phyloP scores from a whole-genome alignment of 805 yeast genomes.

The Saccharomyces eubayanus region DNA sequence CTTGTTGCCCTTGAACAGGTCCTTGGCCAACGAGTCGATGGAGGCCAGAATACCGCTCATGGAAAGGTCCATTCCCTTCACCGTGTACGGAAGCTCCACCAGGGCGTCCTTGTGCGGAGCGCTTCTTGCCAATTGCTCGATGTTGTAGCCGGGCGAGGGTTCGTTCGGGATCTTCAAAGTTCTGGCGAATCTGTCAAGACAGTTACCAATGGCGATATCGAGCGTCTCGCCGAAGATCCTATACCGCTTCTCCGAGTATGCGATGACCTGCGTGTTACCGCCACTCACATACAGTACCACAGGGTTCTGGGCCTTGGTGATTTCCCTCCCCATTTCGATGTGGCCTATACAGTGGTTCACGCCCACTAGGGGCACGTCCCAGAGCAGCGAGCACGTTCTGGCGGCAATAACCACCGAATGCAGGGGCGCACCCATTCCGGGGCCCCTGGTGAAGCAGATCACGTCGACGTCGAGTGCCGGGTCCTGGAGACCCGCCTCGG shows the following conservation, averaged over 20 bases:
- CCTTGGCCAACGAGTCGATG: conserved; percentile 73
- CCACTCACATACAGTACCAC: conserved; percentile 96
- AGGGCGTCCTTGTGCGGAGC: conserved; percentile 39
- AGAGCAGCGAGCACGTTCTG: conserved; percentile 67
- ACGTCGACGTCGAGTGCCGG: conserved; percentile 52
- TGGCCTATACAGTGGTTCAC: conserved; percentile 98
- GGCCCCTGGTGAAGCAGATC: conserved; percentile 94
- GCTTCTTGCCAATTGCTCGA: conserved; percentile 83
- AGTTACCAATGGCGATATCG: conserved; percentile 96
- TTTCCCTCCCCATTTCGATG: conserved; percentile 98
- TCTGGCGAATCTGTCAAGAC: conserved; percentile 92
- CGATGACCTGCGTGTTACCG: conserved; percentile 97
- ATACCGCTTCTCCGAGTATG: conserved; percentile 87
- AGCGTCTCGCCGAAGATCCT: conserved; percentile 98
- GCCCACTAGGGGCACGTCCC: conserved; percentile 82
- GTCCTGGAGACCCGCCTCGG: conserved; percentile 45
- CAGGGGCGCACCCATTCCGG: conserved; percentile 99
- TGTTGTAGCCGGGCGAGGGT: conserved; percentile 96
- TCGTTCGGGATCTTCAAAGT: conserved; percentile 80
- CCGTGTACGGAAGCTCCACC: conserved; percentile 86
- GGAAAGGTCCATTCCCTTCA: conserved; percentile 95
- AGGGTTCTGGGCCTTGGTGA: conserved; percentile 96
- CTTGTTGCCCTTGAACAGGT: conserved; percentile 42
- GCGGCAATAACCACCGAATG: conserved; percentile 92
- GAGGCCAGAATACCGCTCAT: conserved; percentile 92